A percentile compares a stretch with the other conserved stretches of the same genome.
Evolutionary conservation across 305 asterid genomes (phyloP).

Genomic region (Solanum hybrid): DNA sequence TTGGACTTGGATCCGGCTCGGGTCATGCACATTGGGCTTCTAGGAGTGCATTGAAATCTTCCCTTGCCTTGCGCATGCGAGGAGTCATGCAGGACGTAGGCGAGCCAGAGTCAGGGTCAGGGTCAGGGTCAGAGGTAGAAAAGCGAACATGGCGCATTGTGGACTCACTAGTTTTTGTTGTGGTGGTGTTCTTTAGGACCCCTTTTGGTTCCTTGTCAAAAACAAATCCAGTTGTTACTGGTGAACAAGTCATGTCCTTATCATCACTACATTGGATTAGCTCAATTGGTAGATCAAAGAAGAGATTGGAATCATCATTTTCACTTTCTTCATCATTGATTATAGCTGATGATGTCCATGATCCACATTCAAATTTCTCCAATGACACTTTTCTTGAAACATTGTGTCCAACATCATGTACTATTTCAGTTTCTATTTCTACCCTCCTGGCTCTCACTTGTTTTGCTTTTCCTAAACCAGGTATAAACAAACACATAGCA

Average conservation of each 20-base stretch:
- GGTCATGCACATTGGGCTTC: conserved; percentile 52
- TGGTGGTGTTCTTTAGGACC: conserved; percentile 34
- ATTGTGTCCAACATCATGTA: conserved; percentile 3
- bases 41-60: conserved; percentile 54
- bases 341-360: conserved; percentile 65
- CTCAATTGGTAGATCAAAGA: conserved; percentile 79
- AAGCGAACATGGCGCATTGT: conserved; percentile 46
- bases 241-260: conserved; percentile 38
- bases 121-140: conserved; percentile 30
- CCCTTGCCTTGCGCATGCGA: conserved; percentile 37
- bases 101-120: conserved; percentile 21
- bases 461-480: conserved; percentile 61
- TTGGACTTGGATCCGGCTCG: background rate
- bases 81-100: conserved; percentile 40
- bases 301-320: conserved; percentile 33
- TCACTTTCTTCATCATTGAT: conserved; percentile 21
- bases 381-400: conserved; percentile 57
- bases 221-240: conserved; percentile 54
- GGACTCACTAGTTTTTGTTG: background rate
- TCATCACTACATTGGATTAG: conserved; percentile 39
- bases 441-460: conserved; percentile 38
- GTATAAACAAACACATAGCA: conserved; percentile 66
- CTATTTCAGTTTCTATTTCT: background rate
- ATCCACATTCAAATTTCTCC: conserved; percentile 80
- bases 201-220: conserved; percentile 54